A percentile compares a stretch with the other conserved stretches of the same genome.
Evolutionary conservation across 192 early-diverging fungal species (phyloP).

Genomic region (Podila epigama): DNA sequence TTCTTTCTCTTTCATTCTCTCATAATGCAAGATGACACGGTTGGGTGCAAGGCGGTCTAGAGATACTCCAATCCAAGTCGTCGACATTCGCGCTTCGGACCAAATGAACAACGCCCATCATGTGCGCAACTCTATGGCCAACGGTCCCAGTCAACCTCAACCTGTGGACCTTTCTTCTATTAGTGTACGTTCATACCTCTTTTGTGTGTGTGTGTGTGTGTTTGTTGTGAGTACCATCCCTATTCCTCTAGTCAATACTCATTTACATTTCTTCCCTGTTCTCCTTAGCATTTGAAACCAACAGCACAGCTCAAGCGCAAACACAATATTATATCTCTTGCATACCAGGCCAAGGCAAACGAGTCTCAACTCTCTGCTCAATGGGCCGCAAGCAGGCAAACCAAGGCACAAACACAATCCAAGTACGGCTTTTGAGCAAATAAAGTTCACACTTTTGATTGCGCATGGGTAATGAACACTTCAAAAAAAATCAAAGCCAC

Average conservation of each 20-base stretch:
- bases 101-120: constrained; percentile 41
- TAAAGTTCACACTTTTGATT: too few relatives aligned
- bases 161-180: constrained; percentile 39
- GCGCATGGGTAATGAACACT: too few relatives aligned
- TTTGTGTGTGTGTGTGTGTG: background rate
- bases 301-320: constrained; percentile 70
- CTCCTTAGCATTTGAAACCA: constrained; percentile 55
- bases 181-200: constrained; percentile 8
- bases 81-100: constrained; percentile 36
- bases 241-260: background rate
- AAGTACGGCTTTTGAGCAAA: constrained; percentile 65
- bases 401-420: constrained; percentile 69
- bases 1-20: background rate
- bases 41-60: constrained; percentile 36
- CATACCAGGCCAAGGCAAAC: constrained; percentile 74
- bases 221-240: background rate
- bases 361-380: constrained; percentile 66
- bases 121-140: constrained; percentile 14
- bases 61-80: constrained; percentile 31
- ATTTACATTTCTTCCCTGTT: background rate
- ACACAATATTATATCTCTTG: constrained; percentile 82
- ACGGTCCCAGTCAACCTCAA: constrained; percentile 12
- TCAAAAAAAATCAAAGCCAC: background rate
- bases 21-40: constrained; percentile 12
- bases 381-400: constrained; percentile 64